phyloP scores from a whole-genome alignment of 495 filamentous ascomycete genomes.

The Hyaloscypha hepaticicola region DNA sequence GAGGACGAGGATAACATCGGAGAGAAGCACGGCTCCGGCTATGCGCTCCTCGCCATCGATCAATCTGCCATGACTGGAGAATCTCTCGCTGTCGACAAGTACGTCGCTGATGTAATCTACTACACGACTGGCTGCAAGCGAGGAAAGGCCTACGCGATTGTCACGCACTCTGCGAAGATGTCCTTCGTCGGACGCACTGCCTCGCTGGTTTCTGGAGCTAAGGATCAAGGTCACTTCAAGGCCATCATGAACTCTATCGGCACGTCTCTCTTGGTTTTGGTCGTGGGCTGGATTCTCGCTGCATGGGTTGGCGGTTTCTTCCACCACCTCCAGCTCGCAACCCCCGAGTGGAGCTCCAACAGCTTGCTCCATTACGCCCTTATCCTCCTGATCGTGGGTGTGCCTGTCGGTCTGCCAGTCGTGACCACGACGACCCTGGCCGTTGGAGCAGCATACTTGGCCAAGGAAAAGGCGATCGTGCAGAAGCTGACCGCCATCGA shows the following conservation, averaged over 20 bases:
- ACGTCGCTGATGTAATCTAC: slow-evolving; percentile 69
- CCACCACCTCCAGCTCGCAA: slow-evolving; percentile 67
- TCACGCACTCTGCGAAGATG: slow-evolving; percentile 59
- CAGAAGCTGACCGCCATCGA: slow-evolving; percentile 77
- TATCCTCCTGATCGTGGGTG: slow-evolving; percentile 70
- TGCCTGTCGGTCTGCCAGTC: slow-evolving; percentile 73
- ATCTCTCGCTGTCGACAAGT: slow-evolving; percentile 74
- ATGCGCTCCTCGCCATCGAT: slow-evolving; percentile 64
- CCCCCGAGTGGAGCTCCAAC: slow-evolving; percentile 52
- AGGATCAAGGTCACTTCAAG: slow-evolving; percentile 77
- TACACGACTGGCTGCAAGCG: slow-evolving; percentile 80
- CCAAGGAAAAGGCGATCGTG: slow-evolving; percentile 73
- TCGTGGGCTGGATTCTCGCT: slow-evolving; percentile 69
- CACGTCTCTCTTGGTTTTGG: slow-evolving; percentile 63
- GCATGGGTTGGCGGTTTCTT: slow-evolving; percentile 78
- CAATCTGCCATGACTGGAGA: slow-evolving; percentile 79
- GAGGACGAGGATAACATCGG: slow-evolving; percentile 52
- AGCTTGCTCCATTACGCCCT: slow-evolving; percentile 64
- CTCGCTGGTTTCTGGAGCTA: slow-evolving; percentile 65
- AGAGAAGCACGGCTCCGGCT: slow-evolving; percentile 56
- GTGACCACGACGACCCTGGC: slow-evolving; percentile 74
- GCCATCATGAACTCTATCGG: slow-evolving; percentile 81
- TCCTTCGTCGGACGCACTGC: slow-evolving; percentile 76
- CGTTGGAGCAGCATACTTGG: slow-evolving; percentile 72
- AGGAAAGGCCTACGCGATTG: slow-evolving; percentile 69